Conservation (phyloP, 2,329 filamentous ascomycete genomes). For the Neonectria neomacrospora region DNA sequence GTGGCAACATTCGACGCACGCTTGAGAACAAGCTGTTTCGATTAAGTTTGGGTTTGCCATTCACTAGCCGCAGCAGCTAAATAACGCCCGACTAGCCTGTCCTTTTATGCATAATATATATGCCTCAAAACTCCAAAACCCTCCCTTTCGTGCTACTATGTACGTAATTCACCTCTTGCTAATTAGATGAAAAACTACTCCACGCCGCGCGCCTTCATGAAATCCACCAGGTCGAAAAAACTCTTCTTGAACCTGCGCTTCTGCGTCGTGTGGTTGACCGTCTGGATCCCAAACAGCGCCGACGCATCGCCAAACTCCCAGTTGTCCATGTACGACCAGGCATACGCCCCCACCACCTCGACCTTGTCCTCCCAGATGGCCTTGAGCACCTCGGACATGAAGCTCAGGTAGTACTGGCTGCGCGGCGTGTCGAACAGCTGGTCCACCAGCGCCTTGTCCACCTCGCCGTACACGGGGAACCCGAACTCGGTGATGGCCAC, state of each 20-base stretch:
- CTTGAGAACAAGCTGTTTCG: background rate
- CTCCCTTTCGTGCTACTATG: no score
- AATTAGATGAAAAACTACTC: conserved; percentile 28
- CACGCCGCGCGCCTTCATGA: conserved; percentile 51
- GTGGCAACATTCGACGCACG: background rate
- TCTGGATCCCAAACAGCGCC: conserved; percentile 66
- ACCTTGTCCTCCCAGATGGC: conserved; percentile 67
- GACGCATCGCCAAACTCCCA: conserved; percentile 63
- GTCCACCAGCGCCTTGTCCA: conserved; percentile 55
- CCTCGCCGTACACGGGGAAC: conserved; percentile 63
- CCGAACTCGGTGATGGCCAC: conserved; percentile 67
- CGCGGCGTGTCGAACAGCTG: conserved; percentile 65
- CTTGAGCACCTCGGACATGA: conserved; percentile 64
- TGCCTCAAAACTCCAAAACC: background rate
- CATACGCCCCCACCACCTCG: conserved; percentile 63
- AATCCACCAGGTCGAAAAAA: conserved; percentile 68
- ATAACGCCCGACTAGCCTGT: background rate
- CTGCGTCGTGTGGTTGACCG: conserved; percentile 64
- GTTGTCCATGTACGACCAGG: conserved; percentile 65
- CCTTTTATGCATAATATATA: background rate
- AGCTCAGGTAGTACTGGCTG: conserved; percentile 65
- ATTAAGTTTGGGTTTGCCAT: background rate
- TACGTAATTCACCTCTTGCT: background rate
- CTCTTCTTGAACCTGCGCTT: conserved; percentile 65
- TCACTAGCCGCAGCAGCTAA: conserved; percentile 5